phyloP scores from a whole-genome alignment of 371 early-diverging fungal species.

The Syncephalis fuscata region DNA sequence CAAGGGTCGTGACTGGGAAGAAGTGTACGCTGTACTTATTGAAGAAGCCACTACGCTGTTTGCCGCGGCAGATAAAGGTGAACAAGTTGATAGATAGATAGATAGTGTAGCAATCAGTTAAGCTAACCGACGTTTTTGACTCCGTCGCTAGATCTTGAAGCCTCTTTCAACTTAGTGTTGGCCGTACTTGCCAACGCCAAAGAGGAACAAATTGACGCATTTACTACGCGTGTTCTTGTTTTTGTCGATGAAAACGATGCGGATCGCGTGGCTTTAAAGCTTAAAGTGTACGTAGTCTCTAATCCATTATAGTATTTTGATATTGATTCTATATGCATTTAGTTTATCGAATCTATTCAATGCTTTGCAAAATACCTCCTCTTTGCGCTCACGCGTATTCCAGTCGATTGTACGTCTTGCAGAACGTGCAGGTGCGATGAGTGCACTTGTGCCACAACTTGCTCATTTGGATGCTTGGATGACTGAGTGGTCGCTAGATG shows the following conservation, averaged over 20 bases:
- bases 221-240: constrained; percentile 21
- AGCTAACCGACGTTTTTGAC: too few species aligned
- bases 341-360: constrained; percentile 76
- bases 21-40: too few species aligned
- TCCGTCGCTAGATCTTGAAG: constrained; percentile 38
- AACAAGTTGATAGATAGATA: too few species aligned
- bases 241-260: constrained; percentile 15
- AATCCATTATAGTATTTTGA: too few species aligned
- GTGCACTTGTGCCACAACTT: constrained; percentile 43
- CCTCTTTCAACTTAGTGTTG: constrained; percentile 51
- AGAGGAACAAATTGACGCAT: constrained; percentile 8
- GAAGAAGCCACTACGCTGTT: too few species aligned
- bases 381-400: constrained; percentile 56
- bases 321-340: constrained; percentile 6
- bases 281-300: constrained; percentile 26
- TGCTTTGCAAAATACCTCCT: constrained; percentile 37
- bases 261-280: constrained; percentile 14
- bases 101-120: too few species aligned
- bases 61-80: too few species aligned
- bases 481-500: constrained; percentile 58
- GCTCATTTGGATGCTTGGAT: constrained; percentile 45
- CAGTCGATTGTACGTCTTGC: constrained; percentile 58
- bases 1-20: too few species aligned
- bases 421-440: constrained; percentile 47
- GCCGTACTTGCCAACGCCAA: constrained; percentile 20